Evolutionary conservation across 2,329 filamentous ascomycete species (phyloP), one percentile per base, ranked within the genome.

Genomic region (Aspergillus pseudotamarii): DNA sequence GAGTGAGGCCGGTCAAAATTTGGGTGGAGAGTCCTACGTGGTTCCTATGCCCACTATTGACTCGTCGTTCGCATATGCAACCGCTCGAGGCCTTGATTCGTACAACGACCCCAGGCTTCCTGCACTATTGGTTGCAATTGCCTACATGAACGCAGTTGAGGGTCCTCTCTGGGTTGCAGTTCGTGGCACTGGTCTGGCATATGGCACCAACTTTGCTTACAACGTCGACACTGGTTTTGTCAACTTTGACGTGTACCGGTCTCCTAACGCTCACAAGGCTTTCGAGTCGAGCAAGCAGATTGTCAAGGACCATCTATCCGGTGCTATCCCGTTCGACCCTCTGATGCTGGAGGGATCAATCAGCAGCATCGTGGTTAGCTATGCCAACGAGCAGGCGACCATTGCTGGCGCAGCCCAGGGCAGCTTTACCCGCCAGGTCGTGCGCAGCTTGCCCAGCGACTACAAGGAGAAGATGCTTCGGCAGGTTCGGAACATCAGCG

Each of bases 111-210:
- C 93, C 0, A 85, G 88, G 19, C 83, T 98, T 1, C 93, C 95
- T 0, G 89, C 94, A 2, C 85, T 97, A 58, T 87, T 96, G 76
- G 94, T 99, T 9, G 93, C 94, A 0, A 88, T 93, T 57, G 89
- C 93, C 23, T 98, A 97, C 75, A 89, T 99, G 64, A 94, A 97
- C 74, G 89, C 93, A 0, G 91, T 96, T 21, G 95, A 99, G 78
- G 95, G 95, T 0, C 95, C 95, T 0, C 87, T 99, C 36, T 98
- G 95, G 94, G 91, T 91, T 66, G 92, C 93, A 0, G 91, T 98
- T 56, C 92, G 95, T 54, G 95, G 95, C 61, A 95, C 92, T 50
- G 95, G 95, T 51, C 88, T 98, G 58, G 95, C 95, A 0, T 99
- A 99, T 74, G 94, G 94, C 59, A 90, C 91, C 0, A 88, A 86